phyloP scores from a whole-genome alignment of 179 eudicot species.

The Heliamphora pulchella region DNA sequence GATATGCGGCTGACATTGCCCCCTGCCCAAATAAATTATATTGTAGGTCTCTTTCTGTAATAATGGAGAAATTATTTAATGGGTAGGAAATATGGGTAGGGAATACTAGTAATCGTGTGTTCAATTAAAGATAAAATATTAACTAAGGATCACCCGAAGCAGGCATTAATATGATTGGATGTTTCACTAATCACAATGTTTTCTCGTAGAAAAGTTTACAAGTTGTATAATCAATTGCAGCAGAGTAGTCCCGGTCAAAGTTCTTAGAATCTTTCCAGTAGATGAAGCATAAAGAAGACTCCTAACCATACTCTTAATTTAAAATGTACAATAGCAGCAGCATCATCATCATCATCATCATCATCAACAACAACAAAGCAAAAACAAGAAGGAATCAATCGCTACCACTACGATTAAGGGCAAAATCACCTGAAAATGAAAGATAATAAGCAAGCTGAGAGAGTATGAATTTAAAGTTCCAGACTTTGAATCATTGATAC shows the following conservation, averaged over 20 bases:
- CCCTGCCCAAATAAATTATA: too few relatives aligned
- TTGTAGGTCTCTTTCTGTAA: too few relatives aligned
- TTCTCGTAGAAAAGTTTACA: background rate
- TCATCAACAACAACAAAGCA: background rate
- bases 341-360: background rate
- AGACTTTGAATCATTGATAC: conserved; percentile 63
- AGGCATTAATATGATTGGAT: background rate
- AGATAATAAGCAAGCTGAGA: conserved; percentile 70
- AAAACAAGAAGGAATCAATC: background rate
- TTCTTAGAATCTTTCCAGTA: background rate
- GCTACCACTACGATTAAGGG: background rate
- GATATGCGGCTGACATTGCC: too few relatives aligned
- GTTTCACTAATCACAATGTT: background rate
- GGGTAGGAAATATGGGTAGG: too few relatives aligned
- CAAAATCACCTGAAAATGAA: conserved; percentile 82
- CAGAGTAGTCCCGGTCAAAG: background rate
- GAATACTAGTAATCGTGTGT: too few relatives aligned
- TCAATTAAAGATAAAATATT: background rate
- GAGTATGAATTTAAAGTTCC: conserved; percentile 85
- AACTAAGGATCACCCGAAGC: background rate
- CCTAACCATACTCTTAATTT: background rate
- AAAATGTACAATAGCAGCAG: background rate
- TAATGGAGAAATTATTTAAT: too few relatives aligned
- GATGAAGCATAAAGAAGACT: background rate
- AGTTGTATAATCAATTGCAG: background rate